Evolutionary conservation across 1,284 basidiomycete genomes (phyloP).

Genomic region (Porogramme epimiltina): DNA sequence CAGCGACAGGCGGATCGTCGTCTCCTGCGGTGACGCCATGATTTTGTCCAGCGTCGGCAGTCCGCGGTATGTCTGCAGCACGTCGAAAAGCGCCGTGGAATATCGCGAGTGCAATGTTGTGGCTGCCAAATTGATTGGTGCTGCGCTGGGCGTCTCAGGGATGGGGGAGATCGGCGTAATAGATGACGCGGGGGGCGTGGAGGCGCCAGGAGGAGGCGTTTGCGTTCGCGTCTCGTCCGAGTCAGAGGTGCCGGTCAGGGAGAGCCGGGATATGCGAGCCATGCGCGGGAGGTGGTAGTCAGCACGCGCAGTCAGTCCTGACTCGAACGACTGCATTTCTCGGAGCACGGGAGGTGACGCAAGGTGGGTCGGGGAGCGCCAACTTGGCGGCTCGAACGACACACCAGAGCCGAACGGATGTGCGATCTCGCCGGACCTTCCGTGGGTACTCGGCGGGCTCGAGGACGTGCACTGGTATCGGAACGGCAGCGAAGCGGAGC

Average conservation of each 20-base stretch:
- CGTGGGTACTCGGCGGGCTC: conserved; percentile 12
- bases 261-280: conserved; percentile 22
- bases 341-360: conserved; percentile 55
- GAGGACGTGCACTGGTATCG: conserved; percentile 20
- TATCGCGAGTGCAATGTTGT: conserved; percentile 62
- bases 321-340: conserved; percentile 83
- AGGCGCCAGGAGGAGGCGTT: conserved; percentile 1
- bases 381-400: conserved; percentile 59
- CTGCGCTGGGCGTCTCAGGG: conserved; percentile 9
- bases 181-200: conserved; percentile 8
- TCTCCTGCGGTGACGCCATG: conserved; percentile 46
- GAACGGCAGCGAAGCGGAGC: conserved; percentile 29
- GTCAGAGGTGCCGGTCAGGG: conserved; percentile 20
- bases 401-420: conserved; percentile 69
- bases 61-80: conserved; percentile 79
- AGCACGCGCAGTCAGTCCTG: conserved; percentile 68
- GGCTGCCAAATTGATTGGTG: conserved; percentile 29
- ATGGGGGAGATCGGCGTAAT: conserved; percentile 14
- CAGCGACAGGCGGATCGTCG: conserved; percentile 68
- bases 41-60: conserved; percentile 66
- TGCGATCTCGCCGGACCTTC: conserved; percentile 34
- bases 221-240: conserved; percentile 16
- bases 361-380: conserved; percentile 40
- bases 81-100: conserved; percentile 75
- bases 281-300: conserved; percentile 26